These are phyloP conservation scores for Akanthomyces dipterigenus DNA, from an alignment of 2,329 filamentous ascomycete genomes.

Conservation along the genomic window DNA sequence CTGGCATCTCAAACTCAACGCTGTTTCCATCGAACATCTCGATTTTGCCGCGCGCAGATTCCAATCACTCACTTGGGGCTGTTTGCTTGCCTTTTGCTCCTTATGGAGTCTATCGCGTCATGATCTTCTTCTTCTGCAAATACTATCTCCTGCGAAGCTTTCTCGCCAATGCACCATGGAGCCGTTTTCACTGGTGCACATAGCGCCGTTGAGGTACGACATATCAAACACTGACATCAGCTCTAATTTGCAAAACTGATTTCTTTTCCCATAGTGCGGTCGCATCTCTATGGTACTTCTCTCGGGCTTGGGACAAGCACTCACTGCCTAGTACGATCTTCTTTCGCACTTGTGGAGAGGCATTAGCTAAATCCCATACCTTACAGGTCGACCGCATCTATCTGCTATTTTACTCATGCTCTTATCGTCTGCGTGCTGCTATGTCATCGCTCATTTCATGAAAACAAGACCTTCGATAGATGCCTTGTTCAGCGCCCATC, in stretches of 20 bases:
- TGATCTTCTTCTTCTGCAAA: not conserved
- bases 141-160: not conserved
- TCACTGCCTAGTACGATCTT: slow-evolving; percentile 37
- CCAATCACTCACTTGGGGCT: not conserved
- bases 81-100: not conserved
- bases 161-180: not conserved
- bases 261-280: not conserved
- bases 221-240: not conserved
- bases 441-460: not conserved
- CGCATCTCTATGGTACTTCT: slow-evolving; percentile 37
- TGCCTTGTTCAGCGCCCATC: not conserved
- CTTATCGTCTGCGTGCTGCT: not conserved
- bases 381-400: slow-evolving; percentile 40
- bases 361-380: slow-evolving; percentile 13
- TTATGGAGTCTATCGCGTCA: not conserved
- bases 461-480: not conserved
- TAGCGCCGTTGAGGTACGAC: slow-evolving; percentile 3
- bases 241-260: not conserved
- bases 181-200: not conserved
- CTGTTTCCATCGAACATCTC: not conserved
- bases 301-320: slow-evolving; percentile 39
- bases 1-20: not conserved
- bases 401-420: slow-evolving; percentile 23
- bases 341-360: not conserved
- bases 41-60: not conserved